A percentile compares a stretch with the other conserved stretches of the same genome.
Evolutionary conservation across 257 asterid genomes (phyloP).

Genomic region (Capsicum rhomboideum): DNA sequence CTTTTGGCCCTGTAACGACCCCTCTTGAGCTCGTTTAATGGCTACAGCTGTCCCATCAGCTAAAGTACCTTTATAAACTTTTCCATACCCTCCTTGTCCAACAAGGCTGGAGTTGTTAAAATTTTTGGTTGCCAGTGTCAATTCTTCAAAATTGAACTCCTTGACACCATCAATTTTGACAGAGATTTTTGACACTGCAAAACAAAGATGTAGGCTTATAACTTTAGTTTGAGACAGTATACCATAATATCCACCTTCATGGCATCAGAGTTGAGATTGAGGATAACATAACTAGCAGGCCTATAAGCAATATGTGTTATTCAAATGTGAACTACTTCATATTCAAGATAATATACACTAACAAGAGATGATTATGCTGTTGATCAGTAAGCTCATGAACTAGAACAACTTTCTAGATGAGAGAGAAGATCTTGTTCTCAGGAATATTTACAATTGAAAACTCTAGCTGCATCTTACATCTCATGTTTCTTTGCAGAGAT

Average conservation of each 20-base stretch:
- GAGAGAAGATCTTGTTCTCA: background rate
- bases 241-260: background rate
- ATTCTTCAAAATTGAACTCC: conserved; percentile 57
- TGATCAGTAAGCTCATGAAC: background rate
- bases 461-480: background rate
- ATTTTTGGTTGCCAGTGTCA: conserved; percentile 59
- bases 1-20: conserved; percentile 89
- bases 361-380: background rate
- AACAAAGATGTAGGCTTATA: background rate
- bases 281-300: background rate
- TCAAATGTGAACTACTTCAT: background rate
- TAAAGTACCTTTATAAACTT: conserved; percentile 78
- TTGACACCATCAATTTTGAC: conserved; percentile 80
- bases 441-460: background rate
- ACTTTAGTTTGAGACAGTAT: conserved; percentile 2
- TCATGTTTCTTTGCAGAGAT: background rate
- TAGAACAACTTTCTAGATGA: background rate
- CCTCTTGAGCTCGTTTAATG: conserved; percentile 88
- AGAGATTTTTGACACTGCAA: conserved; percentile 70
- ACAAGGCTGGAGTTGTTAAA: conserved; percentile 51
- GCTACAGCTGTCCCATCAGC: conserved; percentile 80
- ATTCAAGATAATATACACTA: background rate
- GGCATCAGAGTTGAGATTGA: background rate
- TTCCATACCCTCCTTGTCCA: conserved; percentile 98
- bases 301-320: background rate